Evolutionary conservation across 2,329 filamentous ascomycete species (phyloP).

Genomic region (Penicillium digitatum): DNA sequence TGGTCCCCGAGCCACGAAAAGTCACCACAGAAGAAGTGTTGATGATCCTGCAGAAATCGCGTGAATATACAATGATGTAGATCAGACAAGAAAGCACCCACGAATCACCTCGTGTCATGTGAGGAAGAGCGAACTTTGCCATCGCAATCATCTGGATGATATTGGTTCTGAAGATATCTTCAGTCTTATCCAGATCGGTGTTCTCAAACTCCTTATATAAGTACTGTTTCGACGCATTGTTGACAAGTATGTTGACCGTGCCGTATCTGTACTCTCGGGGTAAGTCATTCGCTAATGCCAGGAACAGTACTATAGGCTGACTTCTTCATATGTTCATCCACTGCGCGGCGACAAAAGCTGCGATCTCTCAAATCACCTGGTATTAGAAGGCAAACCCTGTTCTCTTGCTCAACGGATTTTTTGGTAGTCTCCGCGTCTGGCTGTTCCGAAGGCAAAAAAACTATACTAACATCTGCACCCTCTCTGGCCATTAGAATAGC

Average conservation of each 20-base stretch:
- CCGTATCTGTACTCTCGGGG: conserved; percentile 52
- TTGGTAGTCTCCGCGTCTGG: conserved; percentile 11
- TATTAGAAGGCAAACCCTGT: conserved; percentile 8
- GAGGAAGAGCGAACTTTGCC: conserved; percentile 54
- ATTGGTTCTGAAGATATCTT: conserved; percentile 56
- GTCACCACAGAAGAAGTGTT: conserved; percentile 55
- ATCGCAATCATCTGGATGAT: conserved; percentile 59
- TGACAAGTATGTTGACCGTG: conserved; percentile 52
- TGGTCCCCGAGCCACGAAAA: conserved; percentile 50
- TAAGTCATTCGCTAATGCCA: conserved; percentile 28
- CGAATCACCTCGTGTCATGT: conserved; percentile 52
- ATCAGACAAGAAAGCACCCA: conserved; percentile 24
- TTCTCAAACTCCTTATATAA: conserved; percentile 52
- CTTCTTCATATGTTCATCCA: conserved; percentile 53
- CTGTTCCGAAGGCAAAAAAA: conserved; percentile 11
- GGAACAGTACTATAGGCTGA: conserved; percentile 38
- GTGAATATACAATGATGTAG: not conserved
- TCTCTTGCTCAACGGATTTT: conserved; percentile 7
- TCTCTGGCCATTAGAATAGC: conserved; percentile 16
- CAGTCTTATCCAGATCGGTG: conserved; percentile 47
- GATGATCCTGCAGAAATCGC: conserved; percentile 46
- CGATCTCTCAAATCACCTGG: conserved; percentile 11
- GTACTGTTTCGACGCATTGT: conserved; percentile 57
- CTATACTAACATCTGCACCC: conserved; percentile 15
- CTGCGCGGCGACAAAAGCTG: conserved; percentile 45